Evolutionary conservation across 2,329 filamentous ascomycete species (phyloP), one percentile per base, ranked within the genome.

Genomic region (Claviceps purpurea): DNA sequence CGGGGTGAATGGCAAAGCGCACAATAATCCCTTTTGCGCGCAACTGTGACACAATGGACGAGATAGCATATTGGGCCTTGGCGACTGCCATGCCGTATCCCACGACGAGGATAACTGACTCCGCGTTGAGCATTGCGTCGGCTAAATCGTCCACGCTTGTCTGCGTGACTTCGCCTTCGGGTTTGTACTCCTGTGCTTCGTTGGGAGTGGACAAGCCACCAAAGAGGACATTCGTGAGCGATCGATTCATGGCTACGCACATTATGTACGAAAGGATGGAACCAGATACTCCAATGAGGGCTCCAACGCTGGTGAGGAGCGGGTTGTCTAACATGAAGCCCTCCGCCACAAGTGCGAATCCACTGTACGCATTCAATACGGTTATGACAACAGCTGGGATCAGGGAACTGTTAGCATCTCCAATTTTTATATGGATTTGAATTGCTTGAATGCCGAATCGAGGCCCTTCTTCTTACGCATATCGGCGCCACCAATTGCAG

Each of bases 31-130:
- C 85, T 64, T 84, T 85, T 42, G 78, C 70, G n/a, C 87, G 82
- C 16, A 95, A 73, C 65, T 82, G 78, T 43, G 76, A 71, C 4
- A 87, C 87, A 57, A 95, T 91, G 61, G 90, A 87, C 4, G 85
- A 85, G 50, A 95, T 88, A 22, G 88, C 87, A 63, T 95, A 95
- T 67, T 95, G 89, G 3, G 89, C 89, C 68, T 95, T 95, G 8
- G 89, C 89, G 1, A 95, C 89, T 0, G 89, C 89, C 89, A 95
- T 95, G 50, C 89, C 89, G 60, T 95, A 95, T 1, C 89, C 89
- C 5, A 95, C 89, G 1, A 91, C 83, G 51, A 95, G 89, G 60
- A 95, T 93, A 52, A 95, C 87, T 47, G 77, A 89, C 61, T 95
- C 87, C 0, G 88, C 84, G 55, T 84, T 85, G 16, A 81, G 71